phyloP scores from a whole-genome alignment of 2,329 filamentous ascomycete genomes.

The Hortaea sp. region DNA sequence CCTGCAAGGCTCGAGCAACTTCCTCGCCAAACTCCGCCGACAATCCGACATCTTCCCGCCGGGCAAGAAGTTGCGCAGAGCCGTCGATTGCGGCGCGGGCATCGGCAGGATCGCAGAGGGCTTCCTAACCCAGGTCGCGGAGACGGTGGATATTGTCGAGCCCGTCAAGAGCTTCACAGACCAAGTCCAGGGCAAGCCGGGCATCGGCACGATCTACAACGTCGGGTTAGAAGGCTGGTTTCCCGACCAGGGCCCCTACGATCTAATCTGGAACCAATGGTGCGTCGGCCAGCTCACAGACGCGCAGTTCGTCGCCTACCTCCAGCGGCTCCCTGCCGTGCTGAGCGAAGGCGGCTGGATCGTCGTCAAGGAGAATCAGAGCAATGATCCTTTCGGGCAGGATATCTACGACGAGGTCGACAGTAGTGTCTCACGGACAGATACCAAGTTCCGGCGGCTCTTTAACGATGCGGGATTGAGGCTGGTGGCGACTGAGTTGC shows the following conservation, averaged over 20 bases:
- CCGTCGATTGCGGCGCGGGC: conserved; percentile 54
- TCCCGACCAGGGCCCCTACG: conserved; percentile 44
- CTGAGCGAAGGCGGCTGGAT: conserved; percentile 45
- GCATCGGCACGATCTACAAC: conserved; percentile 57
- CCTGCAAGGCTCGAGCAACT: conserved; percentile 58
- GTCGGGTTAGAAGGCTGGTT: conserved; percentile 67
- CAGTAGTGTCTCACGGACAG: conserved; percentile 66
- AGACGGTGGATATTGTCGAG: conserved; percentile 71
- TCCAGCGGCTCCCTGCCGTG: conserved; percentile 49
- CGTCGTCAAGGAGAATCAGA: conserved; percentile 73
- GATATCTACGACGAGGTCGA: conserved; percentile 70
- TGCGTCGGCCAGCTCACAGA: conserved; percentile 77
- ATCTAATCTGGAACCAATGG: conserved; percentile 86
- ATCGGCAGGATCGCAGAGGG: conserved; percentile 77
- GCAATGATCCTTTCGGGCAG: conserved; percentile 37
- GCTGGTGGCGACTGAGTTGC: conserved; percentile 60
- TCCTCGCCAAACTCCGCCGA: conserved; percentile 55
- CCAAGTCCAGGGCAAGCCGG: conserved; percentile 40
- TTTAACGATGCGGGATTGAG: conserved; percentile 61
- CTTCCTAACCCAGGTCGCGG: conserved; percentile 60
- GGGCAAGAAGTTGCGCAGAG: conserved; percentile 28
- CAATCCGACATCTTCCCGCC: conserved; percentile 17
- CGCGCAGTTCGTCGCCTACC: conserved; percentile 55
- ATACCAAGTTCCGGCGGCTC: conserved; percentile 58
- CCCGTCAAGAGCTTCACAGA: conserved; percentile 73